These are phyloP conservation scores for Metschnikowia amazonensis DNA, from an alignment of 805 yeast species.

Conservation along the genomic window DNA sequence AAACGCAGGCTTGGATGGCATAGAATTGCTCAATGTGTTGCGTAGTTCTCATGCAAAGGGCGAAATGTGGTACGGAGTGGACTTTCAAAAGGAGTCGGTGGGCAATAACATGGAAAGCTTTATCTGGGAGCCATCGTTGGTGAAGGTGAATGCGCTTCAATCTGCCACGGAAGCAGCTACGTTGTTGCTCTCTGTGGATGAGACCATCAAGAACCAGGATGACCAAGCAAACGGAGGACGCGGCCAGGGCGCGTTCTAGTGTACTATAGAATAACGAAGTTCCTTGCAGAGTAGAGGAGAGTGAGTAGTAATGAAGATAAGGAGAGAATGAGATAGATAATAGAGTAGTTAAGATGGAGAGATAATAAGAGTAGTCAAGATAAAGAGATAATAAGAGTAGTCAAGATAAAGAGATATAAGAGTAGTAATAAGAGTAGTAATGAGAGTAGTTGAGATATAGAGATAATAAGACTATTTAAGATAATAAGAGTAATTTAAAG, in stretches of 20 bases:
- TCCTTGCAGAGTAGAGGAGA: too few relatives aligned
- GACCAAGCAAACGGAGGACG: conserved; percentile 53
- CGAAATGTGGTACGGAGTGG: conserved; percentile 88
- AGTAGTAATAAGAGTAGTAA: too few relatives aligned
- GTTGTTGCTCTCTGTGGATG: conserved; percentile 90
- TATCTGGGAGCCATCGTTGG: conserved; percentile 98
- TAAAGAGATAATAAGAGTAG: too few relatives aligned
- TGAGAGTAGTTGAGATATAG: too few relatives aligned
- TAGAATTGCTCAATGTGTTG: conserved; percentile 85
- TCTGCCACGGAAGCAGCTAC: conserved; percentile 98
- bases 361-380: too few relatives aligned
- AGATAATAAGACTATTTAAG: too few relatives aligned
- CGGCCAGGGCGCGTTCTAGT: conserved; percentile 59
- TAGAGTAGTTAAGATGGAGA: too few relatives aligned
- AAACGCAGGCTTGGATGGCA: conserved; percentile 97
- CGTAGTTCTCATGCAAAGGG: conserved; percentile 95
- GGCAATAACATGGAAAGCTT: conserved; percentile 81
- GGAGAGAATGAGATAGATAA: too few relatives aligned
- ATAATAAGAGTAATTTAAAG: too few relatives aligned
- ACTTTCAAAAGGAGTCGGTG: conserved; percentile 77
- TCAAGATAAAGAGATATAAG: too few relatives aligned
- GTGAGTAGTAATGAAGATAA: not conserved
- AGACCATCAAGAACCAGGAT: conserved; percentile 76
- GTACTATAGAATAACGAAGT: conserved; percentile 4
- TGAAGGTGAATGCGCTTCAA: conserved; percentile 87